Evolutionary conservation across 78 protist genomes (phyloP), one percentile per base, ranked within the genome.

Genomic region (Goniomonas avonlea): DNA sequence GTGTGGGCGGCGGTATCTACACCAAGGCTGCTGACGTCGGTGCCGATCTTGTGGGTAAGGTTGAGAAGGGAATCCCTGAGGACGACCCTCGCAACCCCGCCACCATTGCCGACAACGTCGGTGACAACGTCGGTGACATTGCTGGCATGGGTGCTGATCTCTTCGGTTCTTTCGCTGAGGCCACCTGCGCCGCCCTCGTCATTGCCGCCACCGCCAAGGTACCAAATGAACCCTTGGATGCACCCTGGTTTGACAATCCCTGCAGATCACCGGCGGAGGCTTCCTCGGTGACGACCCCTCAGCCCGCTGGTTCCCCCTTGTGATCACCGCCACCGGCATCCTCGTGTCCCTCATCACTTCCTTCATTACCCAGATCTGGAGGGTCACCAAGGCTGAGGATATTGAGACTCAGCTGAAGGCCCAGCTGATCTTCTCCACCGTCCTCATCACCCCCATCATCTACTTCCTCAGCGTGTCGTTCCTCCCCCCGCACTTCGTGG

Each of bases 61-160:
- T 73, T n/a, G 65, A 41, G 11, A 31, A 78, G 34, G 73, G 73
- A 65, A 47, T 83, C 58, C 80, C 74, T 15, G 91, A 88, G 69
- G 91, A 88, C 71, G 87, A 84, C 35, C 88, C 91, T 20, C 71
- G 80, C 74, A 88, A 88, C 85, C 89, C 91, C 5, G 92, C 81
- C 29, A 73, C 45, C 35, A 85, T 89, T 53, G 92, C 92, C 5
- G 92, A 89, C 82, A 83, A 85, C 79, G 89, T 89, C 23, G 92
- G 92, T 4, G 92, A 89, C 79, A 85, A 89, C 61, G 92, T 89
- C 41, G 92, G 92, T 31, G 92, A 89, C 84, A 75, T 86, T 17
- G 92, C 92, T 7, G 92, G 92, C n/a, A 68, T 68, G 75, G 75
- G 75, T 2, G 38, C 75, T 7, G 92, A 89, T 27, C 74, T 89